phyloP scores from a whole-genome alignment of 768 basidiomycete genomes.

The Kockovaella imperatae region DNA sequence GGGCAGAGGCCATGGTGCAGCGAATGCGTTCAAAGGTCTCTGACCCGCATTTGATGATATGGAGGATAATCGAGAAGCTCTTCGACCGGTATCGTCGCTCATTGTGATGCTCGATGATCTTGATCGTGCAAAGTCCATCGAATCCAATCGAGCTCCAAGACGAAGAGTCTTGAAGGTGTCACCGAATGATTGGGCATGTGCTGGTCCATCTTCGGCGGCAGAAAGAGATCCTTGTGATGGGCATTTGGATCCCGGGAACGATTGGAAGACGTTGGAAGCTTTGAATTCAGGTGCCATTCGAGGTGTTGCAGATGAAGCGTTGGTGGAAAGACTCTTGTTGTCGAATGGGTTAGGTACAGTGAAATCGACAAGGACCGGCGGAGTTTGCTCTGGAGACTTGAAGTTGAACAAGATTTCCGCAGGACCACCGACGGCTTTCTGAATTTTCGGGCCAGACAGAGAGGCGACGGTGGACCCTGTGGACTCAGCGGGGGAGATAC shows the following conservation, averaged over 20 bases:
- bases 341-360: conserved; percentile 2
- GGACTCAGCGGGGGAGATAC: neutral
- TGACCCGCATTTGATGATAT: neutral
- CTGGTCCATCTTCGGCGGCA: neutral
- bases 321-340: no score
- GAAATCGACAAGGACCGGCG: conserved; percentile 9
- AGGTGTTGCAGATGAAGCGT: no score
- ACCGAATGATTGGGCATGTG: conserved; percentile 1
- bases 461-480: neutral
- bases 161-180: conserved; percentile 1
- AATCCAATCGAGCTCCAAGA: conserved; percentile 1
- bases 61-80: neutral
- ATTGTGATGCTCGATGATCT: neutral
- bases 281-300: neutral
- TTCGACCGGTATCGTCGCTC: no score
- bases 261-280: conserved; percentile 5
- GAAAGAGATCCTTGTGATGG: neutral
- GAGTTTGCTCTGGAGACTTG: neutral
- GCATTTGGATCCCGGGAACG: neutral
- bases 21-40: conserved; percentile 19
- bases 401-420: conserved; percentile 6
- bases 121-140: no score
- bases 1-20: conserved; percentile 23
- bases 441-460: neutral
- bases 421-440: neutral